Conservation (phyloP, 2,329 filamentous ascomycete genomes). For the Teratosphaeria viscida region DNA sequence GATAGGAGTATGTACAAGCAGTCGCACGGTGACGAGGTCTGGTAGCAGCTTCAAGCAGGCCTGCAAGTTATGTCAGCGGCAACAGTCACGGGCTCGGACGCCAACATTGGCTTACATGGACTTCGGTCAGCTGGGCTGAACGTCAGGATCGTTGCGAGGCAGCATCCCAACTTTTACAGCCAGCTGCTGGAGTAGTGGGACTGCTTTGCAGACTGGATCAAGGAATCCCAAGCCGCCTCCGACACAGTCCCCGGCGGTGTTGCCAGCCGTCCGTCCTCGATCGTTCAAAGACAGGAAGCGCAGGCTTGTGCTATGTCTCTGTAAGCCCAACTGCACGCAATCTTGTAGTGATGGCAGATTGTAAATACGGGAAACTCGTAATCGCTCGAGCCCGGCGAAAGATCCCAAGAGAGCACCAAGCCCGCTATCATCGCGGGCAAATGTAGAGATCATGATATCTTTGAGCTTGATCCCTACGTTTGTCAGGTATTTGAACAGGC, state of each 20-base stretch:
- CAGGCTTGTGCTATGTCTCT: not conserved
- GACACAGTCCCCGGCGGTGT: not conserved
- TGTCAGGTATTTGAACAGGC: not conserved
- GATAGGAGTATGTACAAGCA: not conserved
- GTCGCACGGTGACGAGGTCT: not conserved
- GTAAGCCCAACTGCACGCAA: not conserved
- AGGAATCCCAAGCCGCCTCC: not conserved
- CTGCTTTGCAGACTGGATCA: not conserved
- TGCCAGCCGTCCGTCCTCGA: too few species aligned
- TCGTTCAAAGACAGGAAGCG: not conserved
- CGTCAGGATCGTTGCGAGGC: not conserved
- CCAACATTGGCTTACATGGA: not conserved
- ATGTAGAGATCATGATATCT: not conserved
- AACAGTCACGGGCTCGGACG: not conserved
- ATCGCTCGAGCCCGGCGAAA: not conserved
- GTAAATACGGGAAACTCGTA: too few species aligned
- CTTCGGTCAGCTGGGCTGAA: not conserved
- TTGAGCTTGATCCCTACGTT: not conserved
- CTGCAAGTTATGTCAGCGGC: not conserved
- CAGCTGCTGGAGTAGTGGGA: not conserved
- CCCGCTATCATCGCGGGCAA: not conserved
- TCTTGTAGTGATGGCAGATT: not conserved
- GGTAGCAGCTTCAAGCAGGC: not conserved
- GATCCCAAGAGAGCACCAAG: not conserved
- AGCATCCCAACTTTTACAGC: not conserved